These are phyloP conservation scores for Nannochloris sp. DNA, from an alignment of 139 green algal species.

Conservation along the genomic window DNA sequence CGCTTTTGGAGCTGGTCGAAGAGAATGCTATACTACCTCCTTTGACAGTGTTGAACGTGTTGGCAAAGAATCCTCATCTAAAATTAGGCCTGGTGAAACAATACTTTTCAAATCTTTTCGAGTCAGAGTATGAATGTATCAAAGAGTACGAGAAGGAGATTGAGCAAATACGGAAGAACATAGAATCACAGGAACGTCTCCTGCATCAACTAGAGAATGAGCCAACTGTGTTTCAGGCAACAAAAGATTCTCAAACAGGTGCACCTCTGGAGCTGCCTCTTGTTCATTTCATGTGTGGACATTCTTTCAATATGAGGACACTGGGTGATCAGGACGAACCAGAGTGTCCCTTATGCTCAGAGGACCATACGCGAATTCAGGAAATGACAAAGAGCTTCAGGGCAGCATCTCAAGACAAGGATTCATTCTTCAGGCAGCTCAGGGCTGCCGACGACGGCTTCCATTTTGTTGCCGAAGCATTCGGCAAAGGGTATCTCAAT, in stretches of 20 bases:
- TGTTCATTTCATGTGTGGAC: conserved; percentile 93
- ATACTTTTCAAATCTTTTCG: conserved; percentile 59
- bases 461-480: conserved; percentile 76
- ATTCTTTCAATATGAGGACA: conserved; percentile 82
- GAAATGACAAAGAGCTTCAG: conserved; percentile 54
- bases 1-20: conserved; percentile 77
- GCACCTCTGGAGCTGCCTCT: conserved; percentile 81
- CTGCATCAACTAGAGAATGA: conserved; percentile 21
- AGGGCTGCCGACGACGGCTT: conserved; percentile 72
- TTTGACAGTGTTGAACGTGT: conserved; percentile 78
- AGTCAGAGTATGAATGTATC: conserved; percentile 36
- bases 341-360: conserved; percentile 78
- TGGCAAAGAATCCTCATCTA: conserved; percentile 61
- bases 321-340: conserved; percentile 69
- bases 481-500: conserved; percentile 79
- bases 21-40: conserved; percentile 67
- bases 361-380: conserved; percentile 57
- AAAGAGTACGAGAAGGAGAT: conserved; percentile 59
- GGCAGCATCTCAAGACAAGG: conserved; percentile 40
- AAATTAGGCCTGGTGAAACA: conserved; percentile 56
- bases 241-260: conserved; percentile 57
- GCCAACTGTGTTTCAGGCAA: conserved; percentile 80
- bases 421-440: conserved; percentile 90
- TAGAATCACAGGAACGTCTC: conserved; percentile 18
- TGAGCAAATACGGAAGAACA: conserved; percentile 46